These are phyloP conservation scores for Pichiaceae sp. DNA, from an alignment of 1,139 yeast species.

Conservation along the genomic window DNA sequence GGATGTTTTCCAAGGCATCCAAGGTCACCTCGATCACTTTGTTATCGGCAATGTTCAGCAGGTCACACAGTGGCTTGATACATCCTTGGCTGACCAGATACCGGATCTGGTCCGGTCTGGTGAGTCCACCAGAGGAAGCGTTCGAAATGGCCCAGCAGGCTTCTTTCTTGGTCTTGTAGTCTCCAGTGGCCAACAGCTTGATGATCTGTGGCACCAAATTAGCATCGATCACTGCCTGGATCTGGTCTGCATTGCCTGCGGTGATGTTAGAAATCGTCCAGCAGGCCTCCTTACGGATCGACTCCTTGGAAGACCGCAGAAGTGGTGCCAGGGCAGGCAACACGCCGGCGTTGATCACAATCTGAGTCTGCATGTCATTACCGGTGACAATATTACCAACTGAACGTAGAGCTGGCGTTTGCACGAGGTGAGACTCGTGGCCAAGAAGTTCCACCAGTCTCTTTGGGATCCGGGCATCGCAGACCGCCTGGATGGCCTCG, in stretches of 20 bases:
- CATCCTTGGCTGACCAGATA: constrained; percentile 93
- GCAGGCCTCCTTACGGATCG: constrained; percentile 94
- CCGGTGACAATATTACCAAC: constrained; percentile 98
- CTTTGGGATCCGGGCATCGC: constrained; percentile 92
- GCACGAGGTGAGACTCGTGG: constrained; percentile 79
- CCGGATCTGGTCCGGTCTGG: constrained; percentile 87
- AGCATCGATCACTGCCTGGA: constrained; percentile 92
- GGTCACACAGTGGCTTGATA: constrained; percentile 93
- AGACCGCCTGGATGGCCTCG: constrained; percentile 92
- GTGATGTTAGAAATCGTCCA: constrained; percentile 98
- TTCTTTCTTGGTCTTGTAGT: constrained; percentile 93
- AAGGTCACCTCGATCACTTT: constrained; percentile 91
- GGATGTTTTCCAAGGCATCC: constrained; percentile 89
- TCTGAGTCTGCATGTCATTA: constrained; percentile 90
- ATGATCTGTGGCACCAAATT: constrained; percentile 91
- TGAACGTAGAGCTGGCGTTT: constrained; percentile 95
- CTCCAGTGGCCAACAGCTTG: constrained; percentile 72
- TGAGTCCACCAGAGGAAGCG: constrained; percentile 92
- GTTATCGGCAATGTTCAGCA: constrained; percentile 79
- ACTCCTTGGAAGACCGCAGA: constrained; percentile 78
- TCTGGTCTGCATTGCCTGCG: constrained; percentile 93
- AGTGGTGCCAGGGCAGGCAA: constrained; percentile 77
- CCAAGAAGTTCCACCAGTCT: constrained; percentile 84
- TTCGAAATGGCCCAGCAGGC: constrained; percentile 99
- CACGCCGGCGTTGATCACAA: constrained; percentile 89